A percentile compares a stretch with the other conserved stretches of the same genome.
Evolutionary conservation across 1,139 yeast genomes (phyloP).

Genomic region (Protomyces macrosporus): DNA sequence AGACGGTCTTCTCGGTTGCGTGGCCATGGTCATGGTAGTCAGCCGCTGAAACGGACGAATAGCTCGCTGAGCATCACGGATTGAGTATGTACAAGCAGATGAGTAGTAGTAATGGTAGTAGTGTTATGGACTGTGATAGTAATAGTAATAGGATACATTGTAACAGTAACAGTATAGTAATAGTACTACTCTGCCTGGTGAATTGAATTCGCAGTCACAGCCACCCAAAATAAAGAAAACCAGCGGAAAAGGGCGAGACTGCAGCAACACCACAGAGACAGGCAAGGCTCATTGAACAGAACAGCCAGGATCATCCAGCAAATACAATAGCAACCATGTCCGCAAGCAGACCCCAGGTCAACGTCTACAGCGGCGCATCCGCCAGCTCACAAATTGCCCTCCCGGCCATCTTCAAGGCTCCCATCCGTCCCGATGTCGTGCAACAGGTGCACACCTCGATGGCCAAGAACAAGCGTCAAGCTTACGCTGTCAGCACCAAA

Average conservation of each 20-base stretch:
- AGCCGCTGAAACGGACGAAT: slow-evolving; percentile 15
- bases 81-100: neutral
- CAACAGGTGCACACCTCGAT: slow-evolving; percentile 98
- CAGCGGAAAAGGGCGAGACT: neutral
- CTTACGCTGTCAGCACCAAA: slow-evolving; percentile 97
- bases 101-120: neutral
- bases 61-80: slow-evolving; percentile 18
- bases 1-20: slow-evolving; percentile 15
- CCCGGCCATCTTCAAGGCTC: slow-evolving; percentile 99
- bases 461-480: slow-evolving; percentile 99
- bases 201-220: neutral
- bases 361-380: slow-evolving; percentile 87
- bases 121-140: neutral
- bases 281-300: neutral
- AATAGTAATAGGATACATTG: neutral
- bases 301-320: too few relatives aligned
- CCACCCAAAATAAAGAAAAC: neutral
- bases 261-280: neutral
- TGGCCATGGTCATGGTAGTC: neutral
- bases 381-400: slow-evolving; percentile 81
- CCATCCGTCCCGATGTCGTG: slow-evolving; percentile 99
- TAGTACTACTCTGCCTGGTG: neutral
- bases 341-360: slow-evolving; percentile 45
- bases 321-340: neutral
- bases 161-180: too few relatives aligned